Evolutionary conservation across 2,329 filamentous ascomycete genomes (phyloP).

Genomic region (Blastomyces gilchristii): DNA sequence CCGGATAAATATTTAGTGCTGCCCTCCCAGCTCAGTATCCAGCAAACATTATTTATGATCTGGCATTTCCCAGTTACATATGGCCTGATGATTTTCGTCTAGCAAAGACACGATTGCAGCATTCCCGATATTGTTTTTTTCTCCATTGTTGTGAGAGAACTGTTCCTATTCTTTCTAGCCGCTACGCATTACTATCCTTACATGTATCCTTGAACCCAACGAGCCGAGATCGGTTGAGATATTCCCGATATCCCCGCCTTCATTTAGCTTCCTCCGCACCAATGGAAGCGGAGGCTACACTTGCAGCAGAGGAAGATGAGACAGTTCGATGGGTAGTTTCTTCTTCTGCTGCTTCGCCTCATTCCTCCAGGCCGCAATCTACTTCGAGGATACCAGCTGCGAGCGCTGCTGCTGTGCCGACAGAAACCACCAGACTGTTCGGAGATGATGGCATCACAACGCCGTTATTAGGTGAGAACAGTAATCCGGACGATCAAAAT

Average conservation of each 20-base stretch:
- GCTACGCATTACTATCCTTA: background rate
- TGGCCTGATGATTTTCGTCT: background rate
- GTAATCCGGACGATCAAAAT: background rate
- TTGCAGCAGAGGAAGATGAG: constrained; percentile 2
- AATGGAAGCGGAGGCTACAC: constrained; percentile 5
- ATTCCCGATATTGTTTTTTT: background rate
- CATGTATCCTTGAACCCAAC: background rate
- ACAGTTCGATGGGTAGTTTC: constrained; percentile 1
- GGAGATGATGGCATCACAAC: background rate
- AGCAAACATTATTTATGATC: background rate
- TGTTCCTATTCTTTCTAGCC: background rate
- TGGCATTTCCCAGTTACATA: background rate
- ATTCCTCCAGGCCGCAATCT: background rate
- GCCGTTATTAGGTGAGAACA: background rate
- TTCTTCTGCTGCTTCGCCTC: background rate
- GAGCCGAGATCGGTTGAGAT: background rate
- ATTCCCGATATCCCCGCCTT: background rate
- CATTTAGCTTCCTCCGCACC: background rate
- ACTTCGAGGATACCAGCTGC: background rate
- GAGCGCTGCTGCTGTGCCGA: background rate
- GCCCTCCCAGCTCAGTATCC: background rate
- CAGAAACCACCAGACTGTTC: constrained; percentile 1
- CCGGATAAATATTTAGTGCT: too few species aligned
- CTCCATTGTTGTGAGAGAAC: background rate
- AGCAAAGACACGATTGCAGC: too few species aligned